A percentile compares a stretch with the other conserved stretches of the same genome.
Conservation (phyloP, 257 asterid species). For the Catharanthus roseus region DNA sequence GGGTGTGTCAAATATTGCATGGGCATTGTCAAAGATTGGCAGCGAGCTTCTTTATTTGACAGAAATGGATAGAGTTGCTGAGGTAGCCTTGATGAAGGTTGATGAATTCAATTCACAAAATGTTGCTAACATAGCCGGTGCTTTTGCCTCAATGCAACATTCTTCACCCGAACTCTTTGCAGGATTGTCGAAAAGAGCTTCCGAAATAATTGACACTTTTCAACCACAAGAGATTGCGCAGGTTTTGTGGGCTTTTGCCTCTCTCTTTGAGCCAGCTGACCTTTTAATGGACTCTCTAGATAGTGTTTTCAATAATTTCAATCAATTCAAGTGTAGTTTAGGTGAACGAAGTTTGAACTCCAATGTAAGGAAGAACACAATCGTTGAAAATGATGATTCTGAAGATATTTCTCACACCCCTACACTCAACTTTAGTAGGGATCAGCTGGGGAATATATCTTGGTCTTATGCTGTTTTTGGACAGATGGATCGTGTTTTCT, state of each 20-base stretch:
- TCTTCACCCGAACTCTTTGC: slow-evolving; percentile 77
- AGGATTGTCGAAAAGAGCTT: slow-evolving; percentile 57
- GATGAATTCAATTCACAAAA: slow-evolving; percentile 79
- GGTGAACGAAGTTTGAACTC: slow-evolving; percentile 25
- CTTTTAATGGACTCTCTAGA: slow-evolving; percentile 69
- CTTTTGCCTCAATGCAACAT: slow-evolving; percentile 94
- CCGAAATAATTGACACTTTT: slow-evolving; percentile 50
- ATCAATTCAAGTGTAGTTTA: slow-evolving; percentile 39
- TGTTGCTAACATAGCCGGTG: slow-evolving; percentile 89
- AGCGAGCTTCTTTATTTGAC: slow-evolving; percentile 91
- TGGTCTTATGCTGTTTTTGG: slow-evolving; percentile 97
- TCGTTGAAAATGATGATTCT: slow-evolving; percentile 9
- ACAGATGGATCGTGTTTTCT: slow-evolving; percentile 48
- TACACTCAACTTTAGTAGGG: slow-evolving; percentile 47
- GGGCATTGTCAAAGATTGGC: slow-evolving; percentile 94
- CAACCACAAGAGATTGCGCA: slow-evolving; percentile 90
- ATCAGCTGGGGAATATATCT: slow-evolving; percentile 69
- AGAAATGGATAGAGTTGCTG: slow-evolving; percentile 94
- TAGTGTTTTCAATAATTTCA: slow-evolving; percentile 29
- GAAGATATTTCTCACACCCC: slow-evolving; percentile 16
- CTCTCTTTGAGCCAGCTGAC: slow-evolving; percentile 64
- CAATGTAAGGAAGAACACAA: slow-evolving; percentile 26
- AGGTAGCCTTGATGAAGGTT: slow-evolving; percentile 69
- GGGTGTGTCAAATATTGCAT: slow-evolving; percentile 83
- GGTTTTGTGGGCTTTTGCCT: slow-evolving; percentile 93